A percentile compares a stretch with the other conserved stretches of the same genome.
These are phyloP conservation scores for Scheffersomyces parashehatae DNA, from an alignment of 1,139 yeast species.

Conservation along the genomic window DNA sequence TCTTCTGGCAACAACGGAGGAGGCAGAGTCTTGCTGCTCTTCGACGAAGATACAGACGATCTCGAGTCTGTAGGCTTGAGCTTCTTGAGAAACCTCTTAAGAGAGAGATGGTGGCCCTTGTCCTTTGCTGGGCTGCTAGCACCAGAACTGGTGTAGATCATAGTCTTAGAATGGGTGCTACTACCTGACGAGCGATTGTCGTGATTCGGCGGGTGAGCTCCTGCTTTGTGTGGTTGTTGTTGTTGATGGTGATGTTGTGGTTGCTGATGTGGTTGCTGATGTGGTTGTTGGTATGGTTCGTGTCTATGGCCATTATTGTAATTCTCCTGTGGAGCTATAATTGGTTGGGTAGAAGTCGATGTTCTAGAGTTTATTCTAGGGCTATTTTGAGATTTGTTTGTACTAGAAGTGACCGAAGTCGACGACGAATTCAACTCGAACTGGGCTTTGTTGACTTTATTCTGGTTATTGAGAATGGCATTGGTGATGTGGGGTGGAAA, in stretches of 20 bases:
- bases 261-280: background rate
- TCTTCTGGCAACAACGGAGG: conserved; percentile 2
- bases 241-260: background rate
- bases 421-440: conserved; percentile 1
- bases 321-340: background rate
- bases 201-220: background rate
- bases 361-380: background rate
- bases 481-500: too few species aligned
- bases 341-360: background rate
- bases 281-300: background rate
- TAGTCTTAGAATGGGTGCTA: too few species aligned
- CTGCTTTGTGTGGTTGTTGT: background rate
- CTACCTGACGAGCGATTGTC: background rate
- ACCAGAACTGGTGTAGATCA: too few species aligned
- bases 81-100: conserved; percentile 41
- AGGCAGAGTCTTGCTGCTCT: background rate
- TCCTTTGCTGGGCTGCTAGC: background rate
- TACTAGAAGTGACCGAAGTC: background rate
- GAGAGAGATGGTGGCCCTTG: conserved; percentile 28
- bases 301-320: background rate
- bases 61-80: conserved; percentile 23
- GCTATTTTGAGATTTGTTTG: background rate
- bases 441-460: background rate
- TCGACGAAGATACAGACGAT: background rate
- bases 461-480: too few species aligned